These are phyloP conservation scores for Quercus suber DNA, from an alignment of 306 rosid species.

Conservation along the genomic window DNA sequence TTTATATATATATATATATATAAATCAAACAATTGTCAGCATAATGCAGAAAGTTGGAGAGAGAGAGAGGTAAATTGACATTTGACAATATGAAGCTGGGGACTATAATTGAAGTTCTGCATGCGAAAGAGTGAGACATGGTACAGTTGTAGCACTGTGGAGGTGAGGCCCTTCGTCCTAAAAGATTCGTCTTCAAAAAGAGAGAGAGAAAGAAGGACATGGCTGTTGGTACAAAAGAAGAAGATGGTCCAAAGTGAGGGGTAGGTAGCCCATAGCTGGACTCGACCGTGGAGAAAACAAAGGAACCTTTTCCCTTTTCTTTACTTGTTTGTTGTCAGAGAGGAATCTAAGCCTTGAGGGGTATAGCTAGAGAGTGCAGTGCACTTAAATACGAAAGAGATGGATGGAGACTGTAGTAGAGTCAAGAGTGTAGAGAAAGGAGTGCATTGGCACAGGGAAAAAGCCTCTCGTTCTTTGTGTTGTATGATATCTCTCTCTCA, in stretches of 20 bases:
- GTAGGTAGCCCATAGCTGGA: slow-evolving; percentile 27
- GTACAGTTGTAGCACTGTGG: slow-evolving; percentile 2
- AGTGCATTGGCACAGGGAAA: too few relatives aligned
- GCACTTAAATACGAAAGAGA: slow-evolving; percentile 21
- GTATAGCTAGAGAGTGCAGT: slow-evolving; percentile 17
- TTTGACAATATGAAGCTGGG: background rate
- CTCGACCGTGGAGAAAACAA: slow-evolving; percentile 25
- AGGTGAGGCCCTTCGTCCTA: slow-evolving; percentile 22
- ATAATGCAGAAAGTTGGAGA: background rate
- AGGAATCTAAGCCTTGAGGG: slow-evolving; percentile 40
- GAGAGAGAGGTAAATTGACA: background rate
- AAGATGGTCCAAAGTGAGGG: slow-evolving; percentile 28
- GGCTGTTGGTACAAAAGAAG: background rate
- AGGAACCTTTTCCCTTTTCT: slow-evolving; percentile 34
- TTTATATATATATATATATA: too few relatives aligned
- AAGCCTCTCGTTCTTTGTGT: slow-evolving; percentile 20
- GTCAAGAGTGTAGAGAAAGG: background rate
- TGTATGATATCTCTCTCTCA: slow-evolving; percentile 2
- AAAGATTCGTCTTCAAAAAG: slow-evolving; percentile 39
- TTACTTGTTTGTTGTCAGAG: slow-evolving; percentile 26
- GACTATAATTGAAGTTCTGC: background rate
- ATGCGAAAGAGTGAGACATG: background rate
- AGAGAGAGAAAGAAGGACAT: background rate
- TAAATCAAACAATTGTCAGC: background rate
- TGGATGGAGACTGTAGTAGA: slow-evolving; percentile 6